Conservation (phyloP, 75 land plant genomes). For the Sequoia sempervirens region DNA sequence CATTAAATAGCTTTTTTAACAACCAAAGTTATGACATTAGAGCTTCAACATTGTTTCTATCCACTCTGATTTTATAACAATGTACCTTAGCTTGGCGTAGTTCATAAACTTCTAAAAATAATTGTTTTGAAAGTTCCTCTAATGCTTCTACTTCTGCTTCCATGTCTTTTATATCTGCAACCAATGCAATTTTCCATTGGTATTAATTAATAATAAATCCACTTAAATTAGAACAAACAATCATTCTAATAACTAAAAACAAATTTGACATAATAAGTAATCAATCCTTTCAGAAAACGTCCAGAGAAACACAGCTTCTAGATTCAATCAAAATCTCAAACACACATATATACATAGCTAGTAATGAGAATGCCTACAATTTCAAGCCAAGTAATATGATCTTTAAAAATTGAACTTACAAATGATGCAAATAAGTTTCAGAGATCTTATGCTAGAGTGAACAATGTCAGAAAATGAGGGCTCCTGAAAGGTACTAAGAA, state of each 20-base stretch:
- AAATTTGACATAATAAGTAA: neutral
- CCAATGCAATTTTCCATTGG: neutral
- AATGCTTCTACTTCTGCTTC: slow-evolving; percentile 80
- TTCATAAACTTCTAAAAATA: slow-evolving; percentile 85
- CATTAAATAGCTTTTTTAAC: neutral
- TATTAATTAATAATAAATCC: neutral
- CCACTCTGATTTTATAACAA: neutral
- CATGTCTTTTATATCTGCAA: slow-evolving; percentile 68
- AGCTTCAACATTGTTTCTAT: neutral
- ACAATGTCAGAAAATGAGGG: neutral
- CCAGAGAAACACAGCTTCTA: neutral
- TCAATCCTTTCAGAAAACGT: neutral
- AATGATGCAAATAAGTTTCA: neutral
- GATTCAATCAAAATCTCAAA: neutral
- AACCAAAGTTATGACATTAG: neutral
- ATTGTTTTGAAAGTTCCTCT: slow-evolving; percentile 85
- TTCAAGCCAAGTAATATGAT: neutral
- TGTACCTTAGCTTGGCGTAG: slow-evolving; percentile 84
- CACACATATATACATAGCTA: neutral
- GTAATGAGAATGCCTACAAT: neutral
- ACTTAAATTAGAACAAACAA: neutral
- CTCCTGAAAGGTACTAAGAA: neutral
- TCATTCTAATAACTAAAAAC: neutral
- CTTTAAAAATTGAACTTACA: neutral
- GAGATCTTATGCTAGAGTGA: neutral